Evolutionary conservation across 306 rosid species (phyloP), one percentile per base, ranked within the genome.

Genomic region (Cucurbita argyrosperma): DNA sequence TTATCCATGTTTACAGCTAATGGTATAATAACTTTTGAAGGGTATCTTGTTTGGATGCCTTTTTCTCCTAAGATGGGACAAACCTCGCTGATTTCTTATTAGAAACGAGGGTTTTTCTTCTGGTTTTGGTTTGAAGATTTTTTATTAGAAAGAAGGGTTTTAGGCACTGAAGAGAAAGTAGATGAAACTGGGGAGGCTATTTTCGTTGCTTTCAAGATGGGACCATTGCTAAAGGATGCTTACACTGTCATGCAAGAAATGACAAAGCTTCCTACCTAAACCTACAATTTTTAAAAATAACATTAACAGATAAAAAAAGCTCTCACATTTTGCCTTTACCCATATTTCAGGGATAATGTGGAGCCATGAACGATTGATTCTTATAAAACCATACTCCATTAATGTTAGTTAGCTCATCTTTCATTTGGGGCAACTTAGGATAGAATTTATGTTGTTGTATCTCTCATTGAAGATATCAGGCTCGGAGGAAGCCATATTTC

Each of bases 201-300:
- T 62, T 60, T 10, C 23, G 37, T 15, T 62, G 54, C 21, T 64
- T 45, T 66, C 53, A 66, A 66, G 54, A 43, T 67, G 72, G 72
- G 72, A 21, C 55, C 55, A 67, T 46, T 19, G 16, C 72, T 43
- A 23, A 23, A 45, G 53, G 52, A 42, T 42, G 54, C 55, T 66
- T 66, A 43, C 54, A 43, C 72, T 66, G 54, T 66, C 72, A 66
- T 66, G 61, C 54, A 59, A 60, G 74, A 42, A 57, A 80, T 74
- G 72, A 74, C 77, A 75, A 60, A 78, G 62, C 45, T 71, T n/a
- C 77, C 75, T n/a, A 56, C 76, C 68, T 49, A 74, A 54, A 60
- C 79, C 64, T 50, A 23, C 60, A 45, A 13, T 59, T 57, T 47
- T 30, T 0, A 30, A 30, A 30, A 30, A 30, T 30, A 30, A 30